Percentiles rank a stretch among this genome's conserved stretches.
phyloP scores from a whole-genome alignment of 352 stramenopile genomes.

The Phytophthora rubi region DNA sequence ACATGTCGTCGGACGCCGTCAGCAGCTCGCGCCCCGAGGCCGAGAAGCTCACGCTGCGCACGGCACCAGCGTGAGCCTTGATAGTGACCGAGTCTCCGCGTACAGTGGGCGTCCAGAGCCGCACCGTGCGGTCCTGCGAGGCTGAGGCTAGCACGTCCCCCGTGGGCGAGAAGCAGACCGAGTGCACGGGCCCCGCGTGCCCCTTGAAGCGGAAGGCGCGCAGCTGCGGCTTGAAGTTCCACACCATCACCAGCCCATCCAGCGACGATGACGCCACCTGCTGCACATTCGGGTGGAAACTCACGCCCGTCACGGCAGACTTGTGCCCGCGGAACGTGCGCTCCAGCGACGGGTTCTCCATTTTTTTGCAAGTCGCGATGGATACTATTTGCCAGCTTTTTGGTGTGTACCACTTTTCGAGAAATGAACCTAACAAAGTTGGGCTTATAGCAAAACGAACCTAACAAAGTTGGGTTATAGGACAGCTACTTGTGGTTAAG shows the following conservation, averaged over 20 bases:
- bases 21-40: slow-evolving; percentile 78
- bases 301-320: slow-evolving; percentile 74
- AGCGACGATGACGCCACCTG: slow-evolving; percentile 84
- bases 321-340: slow-evolving; percentile 90
- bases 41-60: slow-evolving; percentile 89
- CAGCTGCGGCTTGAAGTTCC: slow-evolving; percentile 90
- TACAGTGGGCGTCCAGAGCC: slow-evolving; percentile 90
- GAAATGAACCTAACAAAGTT: too few species aligned
- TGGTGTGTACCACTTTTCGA: too few species aligned
- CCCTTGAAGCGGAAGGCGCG: slow-evolving; percentile 84
- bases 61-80: slow-evolving; percentile 71
- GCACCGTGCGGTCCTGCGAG: slow-evolving; percentile 91
- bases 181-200: slow-evolving; percentile 82
- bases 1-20: slow-evolving; percentile 94
- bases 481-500: too few species aligned
- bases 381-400: too few species aligned
- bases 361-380: too few species aligned
- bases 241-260: slow-evolving; percentile 91
- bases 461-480: too few species aligned
- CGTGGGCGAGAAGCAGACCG: slow-evolving; percentile 78
- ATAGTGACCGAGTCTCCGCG: slow-evolving; percentile 71
- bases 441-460: too few species aligned
- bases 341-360: slow-evolving; percentile 55
- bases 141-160: slow-evolving; percentile 87
- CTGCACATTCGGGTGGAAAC: slow-evolving; percentile 87